A percentile compares a stretch with the other conserved stretches of the same genome.
Conservation (phyloP, 768 basidiomycete species). For the Pleurotus ostreatus region DNA sequence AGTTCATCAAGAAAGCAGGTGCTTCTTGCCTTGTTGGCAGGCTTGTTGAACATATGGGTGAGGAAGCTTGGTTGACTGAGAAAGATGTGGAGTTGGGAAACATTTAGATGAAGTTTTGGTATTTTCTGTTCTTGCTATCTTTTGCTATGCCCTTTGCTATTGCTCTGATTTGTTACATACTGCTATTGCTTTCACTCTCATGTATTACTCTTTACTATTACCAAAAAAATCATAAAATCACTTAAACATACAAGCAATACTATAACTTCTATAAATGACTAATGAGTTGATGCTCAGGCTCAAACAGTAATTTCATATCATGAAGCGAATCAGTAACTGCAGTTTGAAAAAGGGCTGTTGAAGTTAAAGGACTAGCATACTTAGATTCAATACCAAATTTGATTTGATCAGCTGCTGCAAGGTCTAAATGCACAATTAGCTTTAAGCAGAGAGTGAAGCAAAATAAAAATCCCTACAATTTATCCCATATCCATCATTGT, state of each 20-base stretch:
- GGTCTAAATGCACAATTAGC: constrained; percentile 44
- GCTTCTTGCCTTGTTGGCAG: constrained; percentile 41
- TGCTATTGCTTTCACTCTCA: constrained; percentile 6
- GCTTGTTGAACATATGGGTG: constrained; percentile 33
- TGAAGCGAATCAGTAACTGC: constrained; percentile 57
- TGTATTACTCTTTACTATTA: neutral
- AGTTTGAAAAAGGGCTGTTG: constrained; percentile 63
- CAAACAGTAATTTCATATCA: constrained; percentile 57
- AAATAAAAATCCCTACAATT: constrained; percentile 58
- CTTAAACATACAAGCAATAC: neutral
- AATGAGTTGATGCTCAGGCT: constrained; percentile 5
- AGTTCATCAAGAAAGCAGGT: constrained; percentile 57
- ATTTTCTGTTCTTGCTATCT: too few relatives aligned
- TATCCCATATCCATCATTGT: constrained; percentile 88
- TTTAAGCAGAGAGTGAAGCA: neutral
- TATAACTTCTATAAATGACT: constrained; percentile 27
- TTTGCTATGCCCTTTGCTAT: too few relatives aligned
- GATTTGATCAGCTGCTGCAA: constrained; percentile 71
- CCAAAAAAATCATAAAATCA: constrained; percentile 3
- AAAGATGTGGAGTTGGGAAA: constrained; percentile 35
- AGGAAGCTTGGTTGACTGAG: constrained; percentile 33
- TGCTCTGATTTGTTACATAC: neutral
- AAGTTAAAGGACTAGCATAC: constrained; percentile 60
- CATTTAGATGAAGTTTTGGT: constrained; percentile 12
- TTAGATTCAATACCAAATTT: constrained; percentile 97